A percentile compares a stretch with the other conserved stretches of the same genome.
These are phyloP conservation scores for Tricholomella constricta DNA, from an alignment of 768 basidiomycete species.

Conservation along the genomic window DNA sequence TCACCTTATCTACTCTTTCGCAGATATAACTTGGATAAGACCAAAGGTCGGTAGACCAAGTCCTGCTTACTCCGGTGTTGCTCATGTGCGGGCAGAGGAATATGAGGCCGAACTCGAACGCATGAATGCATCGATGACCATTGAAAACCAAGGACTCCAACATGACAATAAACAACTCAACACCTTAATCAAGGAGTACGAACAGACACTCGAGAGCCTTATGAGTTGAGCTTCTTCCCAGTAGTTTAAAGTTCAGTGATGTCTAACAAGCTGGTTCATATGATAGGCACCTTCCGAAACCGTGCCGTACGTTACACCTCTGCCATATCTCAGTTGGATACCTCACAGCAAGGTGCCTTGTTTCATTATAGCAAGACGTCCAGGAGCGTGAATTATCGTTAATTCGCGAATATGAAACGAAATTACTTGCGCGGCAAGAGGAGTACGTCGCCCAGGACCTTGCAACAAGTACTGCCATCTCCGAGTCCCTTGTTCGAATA, in stretches of 20 bases:
- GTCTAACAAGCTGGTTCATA: conserved; percentile 5
- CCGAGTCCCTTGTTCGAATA: conserved; percentile 67
- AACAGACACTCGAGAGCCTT: conserved; percentile 91
- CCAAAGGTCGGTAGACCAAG: conserved; percentile 57
- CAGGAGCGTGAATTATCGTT: conserved; percentile 90
- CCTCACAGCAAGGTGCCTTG: conserved; percentile 8
- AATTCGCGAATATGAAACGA: conserved; percentile 88
- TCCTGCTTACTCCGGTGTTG: conserved; percentile 2
- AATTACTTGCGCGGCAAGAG: conserved; percentile 76
- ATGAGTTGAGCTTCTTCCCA: conserved; percentile 61
- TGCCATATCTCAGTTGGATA: not conserved
- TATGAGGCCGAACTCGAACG: conserved; percentile 89
- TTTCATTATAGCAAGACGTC: conserved; percentile 70
- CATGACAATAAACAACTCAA: conserved; percentile 97
- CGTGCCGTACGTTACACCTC: conserved; percentile 70
- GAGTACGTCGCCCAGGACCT: conserved; percentile 62
- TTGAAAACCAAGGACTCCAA: conserved; percentile 83
- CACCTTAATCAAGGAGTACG: conserved; percentile 91
- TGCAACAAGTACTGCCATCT: conserved; percentile 61
- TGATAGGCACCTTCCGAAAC: conserved; percentile 68
- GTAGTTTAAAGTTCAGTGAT: not conserved
- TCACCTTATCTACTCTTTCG: not conserved
- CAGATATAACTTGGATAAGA: conserved; percentile 88
- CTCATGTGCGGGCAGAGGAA: conserved; percentile 58
- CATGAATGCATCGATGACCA: conserved; percentile 76